Conservation (phyloP, 106 monocot species). For the Acanthochlamys bracteata region DNA sequence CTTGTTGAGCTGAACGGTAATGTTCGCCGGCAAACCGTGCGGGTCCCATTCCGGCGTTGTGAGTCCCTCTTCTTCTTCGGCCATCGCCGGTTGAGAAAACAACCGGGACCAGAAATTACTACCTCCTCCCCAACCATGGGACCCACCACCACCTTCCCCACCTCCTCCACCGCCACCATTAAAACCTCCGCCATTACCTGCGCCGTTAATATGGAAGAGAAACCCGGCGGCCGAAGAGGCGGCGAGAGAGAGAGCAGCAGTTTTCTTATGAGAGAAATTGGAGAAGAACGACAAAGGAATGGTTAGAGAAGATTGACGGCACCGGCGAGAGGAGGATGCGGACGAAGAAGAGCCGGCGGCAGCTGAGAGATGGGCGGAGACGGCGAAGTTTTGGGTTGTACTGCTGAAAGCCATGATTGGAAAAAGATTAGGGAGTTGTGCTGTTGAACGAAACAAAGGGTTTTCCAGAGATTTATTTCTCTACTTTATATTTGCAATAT, state of each 20-base stretch:
- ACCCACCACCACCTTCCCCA: conserved; percentile 23
- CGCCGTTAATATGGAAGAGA: conserved; percentile 22
- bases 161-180: conserved; percentile 38
- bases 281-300: background rate
- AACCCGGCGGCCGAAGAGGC: conserved; percentile 27
- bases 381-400: conserved; percentile 2
- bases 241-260: conserved; percentile 5
- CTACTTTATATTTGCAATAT: no score
- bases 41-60: conserved; percentile 57
- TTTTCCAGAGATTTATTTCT: no score
- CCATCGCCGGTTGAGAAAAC: conserved; percentile 38
- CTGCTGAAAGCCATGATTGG: conserved; percentile 19
- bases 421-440: no score
- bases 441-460: no score
- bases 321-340: background rate
- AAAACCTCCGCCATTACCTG: conserved; percentile 29
- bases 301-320: background rate
- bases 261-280: background rate
- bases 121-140: conserved; percentile 23
- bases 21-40: conserved; percentile 80
- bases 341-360: conserved; percentile 1
- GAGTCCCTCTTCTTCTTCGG: conserved; percentile 41
- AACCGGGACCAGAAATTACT: conserved; percentile 66
- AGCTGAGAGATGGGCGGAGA: background rate
- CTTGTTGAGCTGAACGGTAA: conserved; percentile 59